A percentile compares a stretch with the other conserved stretches of the same genome.
These are phyloP conservation scores for Lyophyllum semitale DNA, from an alignment of 768 basidiomycete species.

Conservation along the genomic window DNA sequence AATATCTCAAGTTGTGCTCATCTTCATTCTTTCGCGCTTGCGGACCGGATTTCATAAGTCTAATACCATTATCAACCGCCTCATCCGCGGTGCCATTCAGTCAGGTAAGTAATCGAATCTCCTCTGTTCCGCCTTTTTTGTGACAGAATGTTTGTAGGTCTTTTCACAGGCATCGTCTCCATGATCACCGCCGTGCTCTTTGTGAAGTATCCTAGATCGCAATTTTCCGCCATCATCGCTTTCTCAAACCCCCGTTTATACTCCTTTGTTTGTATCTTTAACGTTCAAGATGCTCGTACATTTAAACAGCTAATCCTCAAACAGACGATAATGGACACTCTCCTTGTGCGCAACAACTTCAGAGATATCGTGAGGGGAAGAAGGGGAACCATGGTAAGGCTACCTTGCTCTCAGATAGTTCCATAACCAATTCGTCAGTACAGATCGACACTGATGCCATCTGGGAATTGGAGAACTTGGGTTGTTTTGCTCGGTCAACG, in stretches of 20 bases:
- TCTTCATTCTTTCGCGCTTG: constrained; percentile 22
- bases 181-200: not conserved
- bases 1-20: constrained; percentile 12
- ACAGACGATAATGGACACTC: constrained; percentile 23
- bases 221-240: constrained; percentile 34
- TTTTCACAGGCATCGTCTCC: constrained; percentile 7
- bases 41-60: constrained; percentile 33
- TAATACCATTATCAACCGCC: constrained; percentile 32
- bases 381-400: too few species aligned
- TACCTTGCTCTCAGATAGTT: not conserved
- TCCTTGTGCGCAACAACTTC: constrained; percentile 9
- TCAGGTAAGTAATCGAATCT: constrained; percentile 20
- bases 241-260: constrained; percentile 39
- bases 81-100: constrained; percentile 35
- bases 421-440: not conserved
- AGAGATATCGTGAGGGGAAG: not conserved
- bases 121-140: not conserved
- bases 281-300: not conserved
- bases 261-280: constrained; percentile 24
- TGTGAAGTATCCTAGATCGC: constrained; percentile 20
- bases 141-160: constrained; percentile 1
- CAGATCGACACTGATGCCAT: not conserved
- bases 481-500: not conserved
- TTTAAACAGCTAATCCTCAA: not conserved
- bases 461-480: not conserved